Evolutionary conservation across 2,329 filamentous ascomycete genomes (phyloP).

Genomic region (Microdochium nivale): DNA sequence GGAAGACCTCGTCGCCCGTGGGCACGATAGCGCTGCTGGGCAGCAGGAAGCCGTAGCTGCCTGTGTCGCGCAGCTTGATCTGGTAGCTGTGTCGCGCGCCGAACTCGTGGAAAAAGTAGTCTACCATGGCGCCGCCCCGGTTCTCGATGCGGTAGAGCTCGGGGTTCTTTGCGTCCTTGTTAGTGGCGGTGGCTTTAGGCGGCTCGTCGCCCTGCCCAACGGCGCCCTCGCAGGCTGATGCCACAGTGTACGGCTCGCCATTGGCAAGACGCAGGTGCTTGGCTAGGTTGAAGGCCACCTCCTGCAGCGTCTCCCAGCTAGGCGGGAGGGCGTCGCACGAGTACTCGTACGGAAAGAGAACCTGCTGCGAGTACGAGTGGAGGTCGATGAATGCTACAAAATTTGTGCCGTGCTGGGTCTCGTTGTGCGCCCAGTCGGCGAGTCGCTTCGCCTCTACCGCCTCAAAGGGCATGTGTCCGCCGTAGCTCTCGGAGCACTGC

Average conservation of each 20-base stretch:
- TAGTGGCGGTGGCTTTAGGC: neutral
- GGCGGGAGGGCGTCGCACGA: constrained; percentile 72
- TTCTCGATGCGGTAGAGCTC: constrained; percentile 50
- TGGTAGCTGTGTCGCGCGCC: constrained; percentile 81
- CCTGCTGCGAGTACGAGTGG: constrained; percentile 91
- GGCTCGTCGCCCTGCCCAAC: constrained; percentile 29
- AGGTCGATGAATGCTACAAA: constrained; percentile 85
- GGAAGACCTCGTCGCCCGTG: constrained; percentile 79
- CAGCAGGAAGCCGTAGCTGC: constrained; percentile 87
- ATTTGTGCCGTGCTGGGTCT: constrained; percentile 60
- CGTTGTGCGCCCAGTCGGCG: constrained; percentile 74
- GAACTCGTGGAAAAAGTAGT: constrained; percentile 92
- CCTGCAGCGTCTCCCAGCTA: constrained; percentile 83
- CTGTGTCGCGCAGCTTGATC: constrained; percentile 87
- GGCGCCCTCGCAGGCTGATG: constrained; percentile 80
- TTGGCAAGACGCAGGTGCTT: constrained; percentile 81
- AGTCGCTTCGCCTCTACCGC: constrained; percentile 69
- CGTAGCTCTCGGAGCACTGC: constrained; percentile 86
- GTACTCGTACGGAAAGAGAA: constrained; percentile 87
- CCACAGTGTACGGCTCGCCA: constrained; percentile 67
- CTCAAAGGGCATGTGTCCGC: constrained; percentile 75
- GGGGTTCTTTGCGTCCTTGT: constrained; percentile 12
- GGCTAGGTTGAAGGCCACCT: constrained; percentile 77
- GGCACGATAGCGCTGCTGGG: constrained; percentile 82
- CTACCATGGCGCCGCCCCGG: constrained; percentile 77